phyloP scores from a whole-genome alignment of 257 asterid genomes.

The Jacaranda copaia region DNA sequence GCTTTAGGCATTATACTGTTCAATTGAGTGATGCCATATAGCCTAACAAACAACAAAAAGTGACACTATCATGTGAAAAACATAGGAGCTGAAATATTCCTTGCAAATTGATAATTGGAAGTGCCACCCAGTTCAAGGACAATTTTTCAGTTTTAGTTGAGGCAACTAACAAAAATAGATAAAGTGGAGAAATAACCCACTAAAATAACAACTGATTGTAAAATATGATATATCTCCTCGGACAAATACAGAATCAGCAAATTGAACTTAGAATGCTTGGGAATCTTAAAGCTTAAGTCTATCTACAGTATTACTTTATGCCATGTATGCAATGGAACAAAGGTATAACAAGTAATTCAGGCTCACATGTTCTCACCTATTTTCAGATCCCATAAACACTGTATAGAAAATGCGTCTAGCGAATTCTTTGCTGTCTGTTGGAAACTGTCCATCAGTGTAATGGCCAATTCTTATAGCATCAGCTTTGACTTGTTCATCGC shows the following conservation, averaged over 20 bases:
- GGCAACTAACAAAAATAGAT: constrained; percentile 17
- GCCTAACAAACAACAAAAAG: not conserved
- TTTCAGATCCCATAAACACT: constrained; percentile 93
- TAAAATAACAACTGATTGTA: not conserved
- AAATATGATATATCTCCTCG: not conserved
- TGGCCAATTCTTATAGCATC: constrained; percentile 92
- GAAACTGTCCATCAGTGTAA: constrained; percentile 77
- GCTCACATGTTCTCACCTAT: constrained; percentile 59
- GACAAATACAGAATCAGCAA: too few relatives aligned
- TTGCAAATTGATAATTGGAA: not conserved
- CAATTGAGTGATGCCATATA: not conserved
- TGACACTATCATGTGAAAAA: not conserved
- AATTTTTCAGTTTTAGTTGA: not conserved
- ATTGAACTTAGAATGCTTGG: not conserved
- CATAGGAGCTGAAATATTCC: not conserved
- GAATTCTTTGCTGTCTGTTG: constrained; percentile 88
- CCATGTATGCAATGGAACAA: constrained; percentile 9
- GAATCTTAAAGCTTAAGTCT: constrained; percentile 8
- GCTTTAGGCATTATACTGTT: constrained; percentile 12
- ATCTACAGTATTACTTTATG: not conserved
- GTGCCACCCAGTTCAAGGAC: not conserved
- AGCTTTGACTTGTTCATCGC: constrained; percentile 85
- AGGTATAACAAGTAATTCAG: not conserved
- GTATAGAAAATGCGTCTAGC: constrained; percentile 92
- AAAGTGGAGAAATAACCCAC: constrained; percentile 4